Base-by-base conservation (phyloP, 176 grass and related monocot genomes). In the Eragrostis curvula region DNA sequence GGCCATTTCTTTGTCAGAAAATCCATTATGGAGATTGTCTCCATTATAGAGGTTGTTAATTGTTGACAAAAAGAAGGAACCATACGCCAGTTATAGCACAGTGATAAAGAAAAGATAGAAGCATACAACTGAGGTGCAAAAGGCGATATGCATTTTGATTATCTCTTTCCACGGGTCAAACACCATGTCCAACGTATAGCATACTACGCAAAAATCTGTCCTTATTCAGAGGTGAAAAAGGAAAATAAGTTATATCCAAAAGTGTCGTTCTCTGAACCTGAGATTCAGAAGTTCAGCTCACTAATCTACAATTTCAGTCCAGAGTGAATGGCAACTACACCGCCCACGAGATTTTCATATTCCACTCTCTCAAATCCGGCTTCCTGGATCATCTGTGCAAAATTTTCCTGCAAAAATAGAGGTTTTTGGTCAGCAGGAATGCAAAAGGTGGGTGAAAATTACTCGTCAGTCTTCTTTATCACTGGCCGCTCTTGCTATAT, bases 301-400 rank as follows among this genome's bases (percentile, higher is more conserved):
- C 14, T 60, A 6, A n/a, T 71, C 69, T 92, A 94, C 63, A 95
- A 51, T 79, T 98, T 98, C 66, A 98, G 53, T 53, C 96, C 96
- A 81, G 95, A 97, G 81, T 97, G 92, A 88, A 97, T 87, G 63
- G 95, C 95, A 81, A 97, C 92, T 47, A 94, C 92, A 49, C 96
- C 96, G 7, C 96, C 96, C 58, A 98, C 96, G 9, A 98, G 87
- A 82, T 98, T 98, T 78, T 98, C 96, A 42, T 95, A 98, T 57
- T 95, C 87, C 17, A 95, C 96, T 32, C 88, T 84, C 75, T 93
- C 78, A 79, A 98, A 98, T 77, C 92, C 96, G 0, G 96, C 90
- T 86, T 95, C 90, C 46, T 86, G 87, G 70, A 98, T 98, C 96
- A 98, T 95, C 71, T 77, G 87, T 75, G 90, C 92, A 75, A 97